Percentiles rank a stretch among this genome's conserved stretches.
These are phyloP conservation scores for Zymoseptoria ardabiliae DNA, from an alignment of 2,329 filamentous ascomycete genomes.

Conservation along the genomic window DNA sequence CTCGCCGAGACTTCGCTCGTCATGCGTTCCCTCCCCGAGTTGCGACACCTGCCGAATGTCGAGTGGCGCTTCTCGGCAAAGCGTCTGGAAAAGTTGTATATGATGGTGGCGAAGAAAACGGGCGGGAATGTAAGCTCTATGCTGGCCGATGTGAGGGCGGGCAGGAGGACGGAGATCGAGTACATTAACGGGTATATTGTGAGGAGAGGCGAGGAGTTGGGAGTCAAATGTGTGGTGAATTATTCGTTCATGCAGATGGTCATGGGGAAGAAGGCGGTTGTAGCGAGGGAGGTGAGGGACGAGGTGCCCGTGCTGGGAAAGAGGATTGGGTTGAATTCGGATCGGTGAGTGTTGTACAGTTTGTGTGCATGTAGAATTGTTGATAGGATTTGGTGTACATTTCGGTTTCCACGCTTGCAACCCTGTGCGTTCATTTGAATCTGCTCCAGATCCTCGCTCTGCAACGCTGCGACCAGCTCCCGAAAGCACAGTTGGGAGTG, in stretches of 20 bases:
- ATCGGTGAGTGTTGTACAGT: slow-evolving; percentile 1
- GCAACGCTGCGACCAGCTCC: not conserved
- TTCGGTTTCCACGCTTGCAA: too few relatives aligned
- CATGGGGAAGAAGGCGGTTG: slow-evolving; percentile 56
- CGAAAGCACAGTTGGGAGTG: too few relatives aligned
- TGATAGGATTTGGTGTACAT: too few relatives aligned
- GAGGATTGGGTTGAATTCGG: slow-evolving; percentile 6
- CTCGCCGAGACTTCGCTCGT: slow-evolving; percentile 68
- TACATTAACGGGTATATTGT: slow-evolving; percentile 88
- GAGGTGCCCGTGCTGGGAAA: slow-evolving; percentile 30
- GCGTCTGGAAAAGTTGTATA: slow-evolving; percentile 55
- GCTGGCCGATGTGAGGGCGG: slow-evolving; percentile 56
- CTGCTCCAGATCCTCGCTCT: not conserved
- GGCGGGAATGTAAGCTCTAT: slow-evolving; percentile 58
- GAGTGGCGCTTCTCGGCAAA: slow-evolving; percentile 51
- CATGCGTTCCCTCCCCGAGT: slow-evolving; percentile 66
- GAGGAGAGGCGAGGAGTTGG: slow-evolving; percentile 61
- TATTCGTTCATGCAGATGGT: slow-evolving; percentile 66
- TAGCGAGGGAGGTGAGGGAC: slow-evolving; percentile 33
- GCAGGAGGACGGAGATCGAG: slow-evolving; percentile 64
- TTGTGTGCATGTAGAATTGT: not conserved
- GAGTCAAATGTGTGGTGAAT: slow-evolving; percentile 65
- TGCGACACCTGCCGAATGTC: slow-evolving; percentile 54
- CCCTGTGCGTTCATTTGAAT: too few relatives aligned
- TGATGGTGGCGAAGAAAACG: slow-evolving; percentile 48